Conservation (phyloP, 2,329 filamentous ascomycete genomes). For the Rasamsonia emersonii region DNA sequence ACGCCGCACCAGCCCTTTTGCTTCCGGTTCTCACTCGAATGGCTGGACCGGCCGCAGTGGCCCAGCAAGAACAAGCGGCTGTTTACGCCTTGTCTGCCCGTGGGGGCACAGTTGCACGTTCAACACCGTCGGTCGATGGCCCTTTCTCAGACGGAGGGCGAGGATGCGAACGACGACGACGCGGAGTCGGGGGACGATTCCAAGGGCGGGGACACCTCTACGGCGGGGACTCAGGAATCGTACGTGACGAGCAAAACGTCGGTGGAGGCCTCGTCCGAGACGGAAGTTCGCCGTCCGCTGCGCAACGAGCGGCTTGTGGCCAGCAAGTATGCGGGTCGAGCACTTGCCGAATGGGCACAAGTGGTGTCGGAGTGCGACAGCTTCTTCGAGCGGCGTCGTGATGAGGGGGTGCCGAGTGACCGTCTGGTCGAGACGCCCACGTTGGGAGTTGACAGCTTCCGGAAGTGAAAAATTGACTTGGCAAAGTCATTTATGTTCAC, state of each 20-base stretch:
- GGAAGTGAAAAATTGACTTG: constrained; percentile 34
- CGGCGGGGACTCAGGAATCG: constrained; percentile 8
- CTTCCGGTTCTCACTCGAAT: constrained; percentile 63
- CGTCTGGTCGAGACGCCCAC: constrained; percentile 53
- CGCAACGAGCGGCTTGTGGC: constrained; percentile 23
- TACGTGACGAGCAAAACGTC: constrained; percentile 4
- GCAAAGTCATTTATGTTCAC: too few species aligned
- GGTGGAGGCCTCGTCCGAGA: constrained; percentile 6
- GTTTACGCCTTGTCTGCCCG: constrained; percentile 48
- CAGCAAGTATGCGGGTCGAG: constrained; percentile 53
- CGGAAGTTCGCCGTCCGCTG: constrained; percentile 14
- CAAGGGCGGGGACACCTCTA: constrained; percentile 9
- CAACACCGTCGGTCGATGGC: constrained; percentile 29
- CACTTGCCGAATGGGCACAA: constrained; percentile 56
- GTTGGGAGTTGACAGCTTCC: constrained; percentile 54
- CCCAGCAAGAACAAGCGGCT: constrained; percentile 45
- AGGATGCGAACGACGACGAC: constrained; percentile 10
- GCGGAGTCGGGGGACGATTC: constrained; percentile 11
- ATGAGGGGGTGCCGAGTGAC: constrained; percentile 52
- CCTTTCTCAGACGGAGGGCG: constrained; percentile 11
- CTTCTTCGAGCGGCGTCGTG: constrained; percentile 54
- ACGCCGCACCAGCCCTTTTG: constrained; percentile 48
- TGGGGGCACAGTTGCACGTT: constrained; percentile 46
- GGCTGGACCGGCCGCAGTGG: constrained; percentile 46
- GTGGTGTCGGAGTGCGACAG: constrained; percentile 55